phyloP scores from a whole-genome alignment of 2,329 filamentous ascomycete genomes.

The Chrysoporthe puriensis region DNA sequence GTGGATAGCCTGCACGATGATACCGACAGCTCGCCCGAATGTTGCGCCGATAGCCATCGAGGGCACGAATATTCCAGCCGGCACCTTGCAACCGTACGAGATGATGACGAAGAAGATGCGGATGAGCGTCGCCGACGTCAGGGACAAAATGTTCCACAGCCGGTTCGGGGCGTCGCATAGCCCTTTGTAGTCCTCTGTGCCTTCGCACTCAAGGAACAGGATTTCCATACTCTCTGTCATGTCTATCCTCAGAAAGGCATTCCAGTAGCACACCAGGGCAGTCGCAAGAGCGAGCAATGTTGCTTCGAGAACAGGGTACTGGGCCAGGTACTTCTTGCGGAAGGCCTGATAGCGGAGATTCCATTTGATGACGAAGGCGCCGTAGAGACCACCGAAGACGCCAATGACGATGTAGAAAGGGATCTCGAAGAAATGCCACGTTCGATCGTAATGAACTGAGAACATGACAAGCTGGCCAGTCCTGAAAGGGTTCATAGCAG shows the following conservation, averaged over 20 bases:
- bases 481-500: constrained; percentile 96
- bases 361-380: constrained; percentile 97
- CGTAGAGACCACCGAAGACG: constrained; percentile 91
- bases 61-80: constrained; percentile 95
- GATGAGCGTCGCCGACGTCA: constrained; percentile 78
- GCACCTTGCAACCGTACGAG: constrained; percentile 97
- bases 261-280: constrained; percentile 93
- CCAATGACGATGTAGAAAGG: constrained; percentile 91
- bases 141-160: constrained; percentile 76
- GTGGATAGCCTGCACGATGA: constrained; percentile 87
- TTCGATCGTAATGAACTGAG: constrained; percentile 91
- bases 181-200: constrained; percentile 83
- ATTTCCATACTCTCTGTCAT: constrained; percentile 99
- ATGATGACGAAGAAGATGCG: constrained; percentile 87
- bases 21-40: constrained; percentile 92
- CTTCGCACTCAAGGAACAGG: constrained; percentile 90
- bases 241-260: constrained; percentile 92
- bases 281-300: constrained; percentile 82
- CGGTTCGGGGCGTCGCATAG: constrained; percentile 82
- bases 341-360: constrained; percentile 90
- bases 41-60: constrained; percentile 97
- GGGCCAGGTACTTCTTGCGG: constrained; percentile 85
- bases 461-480: constrained; percentile 99
- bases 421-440: constrained; percentile 97
- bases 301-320: constrained; percentile 85